Base-by-base conservation (phyloP, 306 rosid species). In the Quercus rubra region DNA sequence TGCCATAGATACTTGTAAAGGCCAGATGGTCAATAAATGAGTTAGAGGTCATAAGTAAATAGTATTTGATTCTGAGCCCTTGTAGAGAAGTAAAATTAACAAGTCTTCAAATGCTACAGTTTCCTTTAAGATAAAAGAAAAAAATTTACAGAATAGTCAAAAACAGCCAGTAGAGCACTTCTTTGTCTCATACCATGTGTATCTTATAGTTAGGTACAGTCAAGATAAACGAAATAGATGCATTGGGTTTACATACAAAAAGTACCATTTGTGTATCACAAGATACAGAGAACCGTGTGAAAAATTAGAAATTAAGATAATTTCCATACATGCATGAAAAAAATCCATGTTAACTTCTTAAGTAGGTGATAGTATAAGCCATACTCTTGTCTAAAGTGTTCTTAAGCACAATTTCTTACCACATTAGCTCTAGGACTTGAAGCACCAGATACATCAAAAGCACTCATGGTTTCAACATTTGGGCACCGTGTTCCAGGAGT, bases 401-500 rank as follows among this genome's bases (percentile, higher is more conserved):
- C 49, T 33, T 15, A 70, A 31, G 30, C 72, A 68, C 20, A n/a
- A 75, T 38, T 54, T 38, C 88, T 86, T 77, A 90, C 92, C 86
- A 66, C 77, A 72, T 85, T 88, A 69, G 79, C 81, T 70, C 70
- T 79, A 51, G 89, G 87, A 77, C 75, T 57, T n/a, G 83, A 63
- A 86, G 79, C 92, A 57, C 88, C 86, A 54, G 89, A 85, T 74
- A 90, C 94, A 82, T 90, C 92, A 85, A 90, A 86, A 86, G 94
- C 89, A 88, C 88, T 86, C 94, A 90, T 90, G 27, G 94, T 90
- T 73, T 86, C 86, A 73, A 86, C 90, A 77, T 88, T 88, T 3
- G 91, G 94, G 85, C 94, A 90, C 74, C 94, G 83, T 75, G 94
- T 88, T 83, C 84, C 84, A 46, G 94, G 91, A 85, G 94, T 90